Evolutionary conservation across 2,329 filamentous ascomycete genomes (phyloP).

Genomic region (Tolypocladium paradoxum): DNA sequence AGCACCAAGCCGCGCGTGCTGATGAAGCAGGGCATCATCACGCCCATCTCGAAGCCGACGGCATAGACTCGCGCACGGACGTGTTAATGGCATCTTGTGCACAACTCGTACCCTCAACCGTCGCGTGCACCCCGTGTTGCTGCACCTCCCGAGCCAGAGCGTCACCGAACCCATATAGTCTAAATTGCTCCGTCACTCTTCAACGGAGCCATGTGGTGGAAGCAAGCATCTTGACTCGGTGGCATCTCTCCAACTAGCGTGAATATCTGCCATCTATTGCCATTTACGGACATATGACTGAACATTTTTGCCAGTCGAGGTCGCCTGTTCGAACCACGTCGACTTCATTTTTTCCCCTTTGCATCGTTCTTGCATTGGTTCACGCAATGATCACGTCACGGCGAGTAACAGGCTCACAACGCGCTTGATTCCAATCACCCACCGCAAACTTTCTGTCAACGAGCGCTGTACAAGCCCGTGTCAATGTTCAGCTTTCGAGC

Average conservation of each 20-base stretch:
- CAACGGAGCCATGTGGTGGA: background rate
- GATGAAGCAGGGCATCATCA: constrained; percentile 83
- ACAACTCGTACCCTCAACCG: too few relatives aligned
- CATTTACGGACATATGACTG: background rate
- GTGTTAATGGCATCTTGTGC: too few relatives aligned
- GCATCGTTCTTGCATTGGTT: too few relatives aligned
- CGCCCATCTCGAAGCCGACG: constrained; percentile 71
- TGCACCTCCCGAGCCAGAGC: too few relatives aligned
- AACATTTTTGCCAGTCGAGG: background rate
- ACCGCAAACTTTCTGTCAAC: background rate
- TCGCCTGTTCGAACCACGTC: background rate
- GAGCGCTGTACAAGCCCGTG: background rate
- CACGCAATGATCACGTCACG: background rate
- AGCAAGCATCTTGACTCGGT: background rate
- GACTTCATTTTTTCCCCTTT: background rate
- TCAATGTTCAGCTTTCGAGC: background rate
- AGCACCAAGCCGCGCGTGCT: constrained; percentile 81
- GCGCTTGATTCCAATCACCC: background rate
- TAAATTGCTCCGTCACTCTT: background rate
- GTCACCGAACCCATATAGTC: too few relatives aligned
- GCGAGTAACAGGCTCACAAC: background rate
- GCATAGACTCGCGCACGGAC: constrained; percentile 19
- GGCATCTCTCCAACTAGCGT: background rate
- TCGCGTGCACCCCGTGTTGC: too few relatives aligned
- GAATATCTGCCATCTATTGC: background rate